A percentile compares a stretch with the other conserved stretches of the same genome.
Evolutionary conservation across 2,329 filamentous ascomycete genomes (phyloP).

Genomic region (Teratosphaeriaceae sp.): DNA sequence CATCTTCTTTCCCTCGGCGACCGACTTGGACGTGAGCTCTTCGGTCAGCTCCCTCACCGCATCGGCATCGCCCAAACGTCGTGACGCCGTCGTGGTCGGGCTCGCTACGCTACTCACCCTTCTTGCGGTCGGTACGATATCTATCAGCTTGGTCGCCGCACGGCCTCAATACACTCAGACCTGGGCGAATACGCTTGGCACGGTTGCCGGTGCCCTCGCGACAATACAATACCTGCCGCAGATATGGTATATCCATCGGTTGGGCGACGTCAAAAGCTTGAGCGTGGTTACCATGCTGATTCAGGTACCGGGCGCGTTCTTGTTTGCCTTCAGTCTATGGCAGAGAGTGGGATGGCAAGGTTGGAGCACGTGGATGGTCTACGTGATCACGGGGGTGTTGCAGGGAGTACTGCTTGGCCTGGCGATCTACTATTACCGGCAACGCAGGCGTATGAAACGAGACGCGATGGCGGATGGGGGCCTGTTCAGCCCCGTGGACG

Average conservation of each 20-base stretch:
- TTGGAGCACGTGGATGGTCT: constrained; percentile 95
- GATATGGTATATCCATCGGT: constrained; percentile 80
- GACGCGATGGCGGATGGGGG: neutral
- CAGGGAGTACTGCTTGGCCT: constrained; percentile 76
- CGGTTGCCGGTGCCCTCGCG: constrained; percentile 71
- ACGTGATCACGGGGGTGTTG: constrained; percentile 75
- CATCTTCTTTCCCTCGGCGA: constrained; percentile 67
- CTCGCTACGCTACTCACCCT: constrained; percentile 68
- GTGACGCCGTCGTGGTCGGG: constrained; percentile 71
- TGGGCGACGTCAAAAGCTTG: constrained; percentile 82
- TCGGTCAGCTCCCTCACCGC: constrained; percentile 37
- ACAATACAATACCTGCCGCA: constrained; percentile 91
- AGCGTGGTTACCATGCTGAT: constrained; percentile 99
- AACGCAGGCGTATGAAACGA: neutral
- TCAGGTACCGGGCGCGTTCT: constrained; percentile 84
- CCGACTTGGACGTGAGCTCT: constrained; percentile 23
- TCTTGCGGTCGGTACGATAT: constrained; percentile 58
- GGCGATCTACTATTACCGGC: constrained; percentile 61
- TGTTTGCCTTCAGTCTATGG: constrained; percentile 75
- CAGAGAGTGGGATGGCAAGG: constrained; percentile 69
- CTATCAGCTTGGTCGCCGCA: constrained; percentile 59
- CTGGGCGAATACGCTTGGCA: constrained; percentile 82
- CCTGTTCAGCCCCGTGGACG: constrained; percentile 5
- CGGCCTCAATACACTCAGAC: constrained; percentile 57
- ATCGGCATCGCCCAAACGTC: constrained; percentile 56